These are phyloP conservation scores for Nannizziopsis barbatae DNA, from an alignment of 2,329 filamentous ascomycete species.

Conservation along the genomic window DNA sequence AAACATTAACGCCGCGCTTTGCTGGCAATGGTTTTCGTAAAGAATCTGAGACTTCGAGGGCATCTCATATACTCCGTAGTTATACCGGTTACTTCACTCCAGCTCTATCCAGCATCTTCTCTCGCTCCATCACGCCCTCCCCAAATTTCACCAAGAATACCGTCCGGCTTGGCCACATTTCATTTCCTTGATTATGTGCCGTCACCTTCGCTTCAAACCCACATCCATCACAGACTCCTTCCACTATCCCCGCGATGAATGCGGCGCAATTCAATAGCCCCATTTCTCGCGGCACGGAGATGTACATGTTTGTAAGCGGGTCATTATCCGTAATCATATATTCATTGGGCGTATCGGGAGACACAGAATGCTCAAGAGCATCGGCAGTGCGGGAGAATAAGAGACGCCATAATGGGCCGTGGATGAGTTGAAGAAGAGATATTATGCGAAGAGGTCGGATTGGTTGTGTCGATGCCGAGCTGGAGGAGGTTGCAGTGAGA, in stretches of 20 bases:
- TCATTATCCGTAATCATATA: slow-evolving; percentile 99
- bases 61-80: no score
- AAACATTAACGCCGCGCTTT: no score
- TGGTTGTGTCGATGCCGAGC: slow-evolving; percentile 50
- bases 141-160: slow-evolving; percentile 93
- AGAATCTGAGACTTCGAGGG: no score
- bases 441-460: slow-evolving; percentile 79
- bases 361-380: slow-evolving; percentile 76
- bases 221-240: slow-evolving; percentile 88
- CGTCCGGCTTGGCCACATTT: slow-evolving; percentile 93
- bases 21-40: no score
- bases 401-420: slow-evolving; percentile 80
- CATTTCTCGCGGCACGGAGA: slow-evolving; percentile 90
- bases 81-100: slow-evolving; percentile 33
- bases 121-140: slow-evolving; percentile 80
- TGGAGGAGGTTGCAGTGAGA: slow-evolving; percentile 70
- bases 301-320: slow-evolving; percentile 86
- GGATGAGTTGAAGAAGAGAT: slow-evolving; percentile 86
- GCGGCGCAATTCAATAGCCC: slow-evolving; percentile 92
- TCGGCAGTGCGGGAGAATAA: slow-evolving; percentile 87
- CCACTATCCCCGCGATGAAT: slow-evolving; percentile 86
- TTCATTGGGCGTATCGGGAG: slow-evolving; percentile 74
- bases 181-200: slow-evolving; percentile 63
- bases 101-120: slow-evolving; percentile 62
- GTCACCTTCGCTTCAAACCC: slow-evolving; percentile 82